Percentiles rank a stretch among this genome's conserved stretches.
Conservation (phyloP, 352 stramenopile genomes). For the Vaucheria bursata region DNA sequence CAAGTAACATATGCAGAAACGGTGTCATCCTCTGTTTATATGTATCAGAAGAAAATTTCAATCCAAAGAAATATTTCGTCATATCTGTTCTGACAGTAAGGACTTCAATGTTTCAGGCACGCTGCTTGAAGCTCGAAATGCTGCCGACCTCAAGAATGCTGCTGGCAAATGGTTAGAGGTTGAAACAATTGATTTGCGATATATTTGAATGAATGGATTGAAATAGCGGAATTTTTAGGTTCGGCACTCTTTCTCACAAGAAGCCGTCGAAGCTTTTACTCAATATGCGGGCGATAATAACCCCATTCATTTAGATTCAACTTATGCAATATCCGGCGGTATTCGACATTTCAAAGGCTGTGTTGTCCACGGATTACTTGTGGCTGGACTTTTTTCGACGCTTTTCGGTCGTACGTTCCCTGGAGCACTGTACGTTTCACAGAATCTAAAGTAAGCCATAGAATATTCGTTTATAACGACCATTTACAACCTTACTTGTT, state of each 20-base stretch:
- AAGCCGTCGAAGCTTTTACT: slow-evolving; percentile 32
- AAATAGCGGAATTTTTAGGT: no score
- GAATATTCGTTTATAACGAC: background rate
- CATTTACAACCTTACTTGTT: background rate
- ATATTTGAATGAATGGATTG: no score
- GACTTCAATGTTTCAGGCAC: no score
- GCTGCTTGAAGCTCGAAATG: no score
- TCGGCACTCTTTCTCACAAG: slow-evolving; percentile 18
- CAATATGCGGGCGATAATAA: slow-evolving; percentile 31
- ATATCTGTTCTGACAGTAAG: no score
- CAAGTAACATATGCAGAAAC: no score
- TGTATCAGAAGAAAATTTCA: no score
- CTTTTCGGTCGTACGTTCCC: slow-evolving; percentile 33
- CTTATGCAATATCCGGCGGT: slow-evolving; percentile 18
- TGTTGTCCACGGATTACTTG: slow-evolving; percentile 38
- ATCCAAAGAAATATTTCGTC: no score
- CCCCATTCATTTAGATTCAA: slow-evolving; percentile 28
- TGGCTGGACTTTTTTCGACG: slow-evolving; percentile 37
- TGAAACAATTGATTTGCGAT: no score
- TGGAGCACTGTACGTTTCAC: slow-evolving; percentile 37
- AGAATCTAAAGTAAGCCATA: slow-evolving; percentile 24
- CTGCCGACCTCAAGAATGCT: no score
- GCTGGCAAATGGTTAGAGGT: no score
- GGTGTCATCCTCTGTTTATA: no score
- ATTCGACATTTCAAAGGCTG: slow-evolving; percentile 20